Percentiles rank a stretch among this genome's conserved stretches.
Evolutionary conservation across 176 grass and related monocot genomes (phyloP).

Genomic region (Cymbopogon citratus): DNA sequence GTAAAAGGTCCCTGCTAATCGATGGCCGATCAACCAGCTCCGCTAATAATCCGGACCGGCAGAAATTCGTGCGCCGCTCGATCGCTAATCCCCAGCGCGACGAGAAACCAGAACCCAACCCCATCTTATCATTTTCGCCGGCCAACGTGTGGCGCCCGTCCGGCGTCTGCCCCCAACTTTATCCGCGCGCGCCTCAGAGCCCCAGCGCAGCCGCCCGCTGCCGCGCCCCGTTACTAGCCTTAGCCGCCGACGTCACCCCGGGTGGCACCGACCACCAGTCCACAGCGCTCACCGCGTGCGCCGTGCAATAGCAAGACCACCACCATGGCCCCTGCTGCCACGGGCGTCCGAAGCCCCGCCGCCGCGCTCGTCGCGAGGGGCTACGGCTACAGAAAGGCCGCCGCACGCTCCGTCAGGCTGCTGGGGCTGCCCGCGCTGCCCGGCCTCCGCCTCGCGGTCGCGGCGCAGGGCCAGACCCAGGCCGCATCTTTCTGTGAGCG

Average conservation of each 20-base stretch:
- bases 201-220: neutral
- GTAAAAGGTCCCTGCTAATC: neutral
- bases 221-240: neutral
- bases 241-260: neutral
- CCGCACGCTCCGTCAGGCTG: slow-evolving; percentile 39
- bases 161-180: neutral
- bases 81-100: no score
- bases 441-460: slow-evolving; percentile 26
- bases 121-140: slow-evolving; percentile 48
- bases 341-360: neutral
- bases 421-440: slow-evolving; percentile 55
- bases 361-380: slow-evolving; percentile 8
- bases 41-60: no score
- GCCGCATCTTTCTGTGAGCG: slow-evolving; percentile 60
- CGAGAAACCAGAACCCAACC: slow-evolving; percentile 31
- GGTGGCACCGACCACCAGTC: neutral
- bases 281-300: neutral
- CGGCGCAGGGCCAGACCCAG: slow-evolving; percentile 47
- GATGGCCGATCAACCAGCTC: neutral
- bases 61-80: no score
- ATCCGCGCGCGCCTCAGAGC: neutral
- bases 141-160: slow-evolving; percentile 40
- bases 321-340: slow-evolving; percentile 35
- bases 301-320: neutral
- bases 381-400: slow-evolving; percentile 20